Evolutionary conservation across 768 basidiomycete species (phyloP), one percentile per base, ranked within the genome.

Genomic region (Russula vinacea): DNA sequence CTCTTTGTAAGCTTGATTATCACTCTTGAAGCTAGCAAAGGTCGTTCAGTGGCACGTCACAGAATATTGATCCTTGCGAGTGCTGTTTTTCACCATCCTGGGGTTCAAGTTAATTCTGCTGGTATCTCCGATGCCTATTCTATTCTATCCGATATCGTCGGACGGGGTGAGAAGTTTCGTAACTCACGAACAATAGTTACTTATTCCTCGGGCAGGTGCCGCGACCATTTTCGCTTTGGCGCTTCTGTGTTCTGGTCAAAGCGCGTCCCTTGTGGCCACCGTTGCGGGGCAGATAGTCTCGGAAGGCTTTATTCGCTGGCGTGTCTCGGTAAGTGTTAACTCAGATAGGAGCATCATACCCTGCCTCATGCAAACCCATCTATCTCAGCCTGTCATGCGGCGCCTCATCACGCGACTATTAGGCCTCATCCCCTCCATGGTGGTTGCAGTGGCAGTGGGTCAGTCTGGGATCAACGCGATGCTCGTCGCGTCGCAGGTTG

Each of bases 261-360:
- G 90, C 67, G 90, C 95, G 0, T 90, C 89, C 9, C 82, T 97
- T 56, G 88, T 96, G 4, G 94, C 92, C 11, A 97, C 93, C 0
- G 81, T 96, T 14, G 88, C 92, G 0, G 94, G 94, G 0, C 94
- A 97, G 74, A 88, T 91, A 24, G 88, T 98, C 44, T 87, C 86
- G 0, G 94, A 97, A 74, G 94, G 94, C 0, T 94, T 94, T 74
- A 80, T 96, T 59, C 84, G 83, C 58, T 96, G 93, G 93, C 82
- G 84, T 52, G 83, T 92, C 40, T 89, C 90, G 67, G 89, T 90
- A 71, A 52, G 71, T 67, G n/a, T 40, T 2, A 32, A 4, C 32
- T 9, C 37, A 26, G 19, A 1, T n/a, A 76, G 71, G 11, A 74
- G 45, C 7, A 64, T 65, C 71, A 39, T 45, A 40, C 24, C n/a